Evolutionary conservation across 768 basidiomycete species (phyloP).

Genomic region (Russula dissimulans): DNA sequence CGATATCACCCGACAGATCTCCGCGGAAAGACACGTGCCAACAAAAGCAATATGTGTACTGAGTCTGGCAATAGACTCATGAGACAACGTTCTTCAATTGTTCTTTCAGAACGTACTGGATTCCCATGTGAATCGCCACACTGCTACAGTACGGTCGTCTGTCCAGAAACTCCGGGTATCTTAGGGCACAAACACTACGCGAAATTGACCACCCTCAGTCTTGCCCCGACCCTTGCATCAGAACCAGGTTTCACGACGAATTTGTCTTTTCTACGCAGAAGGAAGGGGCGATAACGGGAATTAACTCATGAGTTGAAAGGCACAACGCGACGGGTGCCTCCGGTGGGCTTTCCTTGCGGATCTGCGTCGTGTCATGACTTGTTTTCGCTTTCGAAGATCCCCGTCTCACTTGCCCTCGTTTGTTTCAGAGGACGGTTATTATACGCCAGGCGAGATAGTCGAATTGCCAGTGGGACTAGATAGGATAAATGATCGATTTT

Average conservation of each 20-base stretch:
- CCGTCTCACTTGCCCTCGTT: too few relatives aligned
- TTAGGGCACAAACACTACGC: not conserved
- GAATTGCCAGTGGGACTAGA: too few relatives aligned
- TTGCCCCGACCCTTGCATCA: not conserved
- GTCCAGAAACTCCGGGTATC: not conserved
- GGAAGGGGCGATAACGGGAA: not conserved
- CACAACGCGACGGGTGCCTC: not conserved
- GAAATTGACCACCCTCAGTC: not conserved
- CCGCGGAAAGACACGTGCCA: not conserved
- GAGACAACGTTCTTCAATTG: not conserved
- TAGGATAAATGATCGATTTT: too few relatives aligned
- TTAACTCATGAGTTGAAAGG: not conserved
- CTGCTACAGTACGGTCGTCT: not conserved
- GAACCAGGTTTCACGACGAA: not conserved
- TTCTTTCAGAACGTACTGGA: not conserved
- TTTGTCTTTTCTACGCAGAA: not conserved
- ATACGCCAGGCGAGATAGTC: too few relatives aligned
- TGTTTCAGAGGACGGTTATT: not conserved
- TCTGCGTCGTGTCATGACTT: not conserved
- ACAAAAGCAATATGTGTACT: too few relatives aligned
- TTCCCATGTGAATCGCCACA: not conserved
- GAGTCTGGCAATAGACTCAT: too few relatives aligned
- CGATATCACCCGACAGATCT: constrained; percentile 10
- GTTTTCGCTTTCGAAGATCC: not conserved
- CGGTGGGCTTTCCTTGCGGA: not conserved